phyloP scores from a whole-genome alignment of 352 stramenopile genomes.

The Pythium aristosporum region DNA sequence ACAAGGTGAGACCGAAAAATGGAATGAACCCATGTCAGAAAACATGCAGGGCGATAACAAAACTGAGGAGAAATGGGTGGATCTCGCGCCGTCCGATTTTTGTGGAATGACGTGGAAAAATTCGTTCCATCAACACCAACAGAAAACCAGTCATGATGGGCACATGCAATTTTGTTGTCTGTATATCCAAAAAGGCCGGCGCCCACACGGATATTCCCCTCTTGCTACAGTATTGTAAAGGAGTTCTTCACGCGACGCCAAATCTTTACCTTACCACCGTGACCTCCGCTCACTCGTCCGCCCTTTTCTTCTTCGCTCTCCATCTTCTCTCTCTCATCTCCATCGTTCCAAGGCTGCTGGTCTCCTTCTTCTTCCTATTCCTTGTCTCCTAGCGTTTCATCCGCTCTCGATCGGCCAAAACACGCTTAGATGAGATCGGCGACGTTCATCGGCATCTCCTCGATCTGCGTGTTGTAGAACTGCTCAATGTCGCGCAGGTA shows the following conservation, averaged over 20 bases:
- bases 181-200: constrained; percentile 31
- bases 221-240: background rate
- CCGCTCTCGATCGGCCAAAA: background rate
- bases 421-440: constrained; percentile 97
- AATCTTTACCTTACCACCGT: constrained; percentile 15
- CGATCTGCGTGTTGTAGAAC: constrained; percentile 99
- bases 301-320: constrained; percentile 1
- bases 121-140: constrained; percentile 9
- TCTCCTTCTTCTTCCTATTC: constrained; percentile 34
- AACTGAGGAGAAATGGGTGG: constrained; percentile 17
- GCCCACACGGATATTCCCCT: background rate
- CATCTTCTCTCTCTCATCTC: background rate
- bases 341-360: constrained; percentile 6
- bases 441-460: constrained; percentile 99
- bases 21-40: constrained; percentile 27
- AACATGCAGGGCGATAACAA: constrained; percentile 2
- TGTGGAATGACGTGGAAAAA: background rate
- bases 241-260: background rate
- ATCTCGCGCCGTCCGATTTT: constrained; percentile 1
- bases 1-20: constrained; percentile 5
- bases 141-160: constrained; percentile 9
- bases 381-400: constrained; percentile 20
- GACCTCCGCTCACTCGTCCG: background rate
- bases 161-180: constrained; percentile 28
- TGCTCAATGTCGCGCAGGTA: constrained; percentile 99